These are phyloP conservation scores for Solanum corneliomulleri DNA, from an alignment of 257 asterid species.

Conservation along the genomic window DNA sequence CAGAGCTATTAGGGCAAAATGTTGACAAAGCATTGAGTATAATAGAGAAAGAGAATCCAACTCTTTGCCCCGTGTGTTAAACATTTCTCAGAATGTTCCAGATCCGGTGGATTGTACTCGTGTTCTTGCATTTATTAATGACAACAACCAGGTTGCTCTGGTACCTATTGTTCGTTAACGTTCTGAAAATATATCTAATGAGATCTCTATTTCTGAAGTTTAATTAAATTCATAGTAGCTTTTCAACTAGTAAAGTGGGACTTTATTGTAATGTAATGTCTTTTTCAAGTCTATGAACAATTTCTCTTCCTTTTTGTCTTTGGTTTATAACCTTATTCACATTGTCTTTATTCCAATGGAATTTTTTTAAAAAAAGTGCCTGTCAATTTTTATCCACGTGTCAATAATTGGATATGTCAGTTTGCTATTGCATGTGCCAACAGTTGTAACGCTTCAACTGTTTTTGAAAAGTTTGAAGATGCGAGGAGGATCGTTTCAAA, in stretches of 20 bases:
- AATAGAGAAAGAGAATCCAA: neutral
- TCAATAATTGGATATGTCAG: neutral
- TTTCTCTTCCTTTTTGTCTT: neutral
- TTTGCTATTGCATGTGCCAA: neutral
- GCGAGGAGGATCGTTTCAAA: neutral
- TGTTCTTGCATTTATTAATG: neutral
- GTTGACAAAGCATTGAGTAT: neutral
- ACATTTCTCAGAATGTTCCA: neutral
- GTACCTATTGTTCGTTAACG: neutral
- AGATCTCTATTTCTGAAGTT: no score
- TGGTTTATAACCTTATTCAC: neutral
- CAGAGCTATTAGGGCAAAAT: neutral
- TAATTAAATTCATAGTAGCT: neutral
- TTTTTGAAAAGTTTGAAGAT: neutral
- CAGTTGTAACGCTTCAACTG: neutral
- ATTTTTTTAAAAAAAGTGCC: neutral
- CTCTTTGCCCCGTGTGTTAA: neutral
- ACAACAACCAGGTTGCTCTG: neutral
- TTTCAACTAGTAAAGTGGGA: neutral
- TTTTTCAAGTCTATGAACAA: neutral
- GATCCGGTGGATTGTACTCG: neutral
- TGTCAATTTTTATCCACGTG: neutral
- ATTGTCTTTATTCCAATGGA: neutral
- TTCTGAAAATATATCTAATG: no score
- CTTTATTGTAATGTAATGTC: neutral